Evolutionary conservation across 805 yeast species (phyloP).

Genomic region (Cyberlindnera petersonii): DNA sequence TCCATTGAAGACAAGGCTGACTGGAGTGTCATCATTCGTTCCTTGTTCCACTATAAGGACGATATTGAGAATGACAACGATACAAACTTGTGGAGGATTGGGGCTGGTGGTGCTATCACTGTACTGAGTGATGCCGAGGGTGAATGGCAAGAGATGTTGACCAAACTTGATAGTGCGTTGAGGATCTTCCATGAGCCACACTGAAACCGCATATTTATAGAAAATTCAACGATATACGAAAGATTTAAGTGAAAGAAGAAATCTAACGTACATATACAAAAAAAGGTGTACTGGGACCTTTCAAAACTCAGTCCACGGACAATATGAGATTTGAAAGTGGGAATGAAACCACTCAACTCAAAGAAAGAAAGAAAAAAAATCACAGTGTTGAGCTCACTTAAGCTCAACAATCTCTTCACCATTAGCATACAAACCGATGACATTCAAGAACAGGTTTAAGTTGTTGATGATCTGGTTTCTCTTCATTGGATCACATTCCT

Average conservation of each 20-base stretch:
- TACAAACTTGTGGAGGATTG: constrained; percentile 67
- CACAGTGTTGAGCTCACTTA: constrained; percentile 26
- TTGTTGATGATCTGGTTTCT: constrained; percentile 65
- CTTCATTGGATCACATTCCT: constrained; percentile 37
- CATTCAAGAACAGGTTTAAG: constrained; percentile 88
- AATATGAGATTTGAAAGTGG: background rate
- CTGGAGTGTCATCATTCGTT: constrained; percentile 94
- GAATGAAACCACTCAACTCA: too few species aligned
- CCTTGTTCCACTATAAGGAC: constrained; percentile 61
- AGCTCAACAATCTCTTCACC: constrained; percentile 85
- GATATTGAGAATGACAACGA: constrained; percentile 34
- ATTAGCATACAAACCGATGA: constrained; percentile 92
- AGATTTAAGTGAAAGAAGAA: too few species aligned
- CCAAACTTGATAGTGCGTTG: constrained; percentile 75
- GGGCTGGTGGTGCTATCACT: constrained; percentile 98
- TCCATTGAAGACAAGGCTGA: constrained; percentile 81
- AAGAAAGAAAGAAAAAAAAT: background rate
- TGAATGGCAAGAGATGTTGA: constrained; percentile 89
- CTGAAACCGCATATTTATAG: background rate
- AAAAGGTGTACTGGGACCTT: constrained; percentile 4
- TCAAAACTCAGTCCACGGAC: constrained; percentile 8
- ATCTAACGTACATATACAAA: constrained; percentile 1
- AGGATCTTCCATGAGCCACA: constrained; percentile 5
- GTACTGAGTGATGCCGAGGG: constrained; percentile 77
- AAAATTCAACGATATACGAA: too few species aligned